Evolutionary conservation across 2,329 filamentous ascomycete species (phyloP), one percentile per base, ranked within the genome.

Genomic region (Ophiostoma sp.): DNA sequence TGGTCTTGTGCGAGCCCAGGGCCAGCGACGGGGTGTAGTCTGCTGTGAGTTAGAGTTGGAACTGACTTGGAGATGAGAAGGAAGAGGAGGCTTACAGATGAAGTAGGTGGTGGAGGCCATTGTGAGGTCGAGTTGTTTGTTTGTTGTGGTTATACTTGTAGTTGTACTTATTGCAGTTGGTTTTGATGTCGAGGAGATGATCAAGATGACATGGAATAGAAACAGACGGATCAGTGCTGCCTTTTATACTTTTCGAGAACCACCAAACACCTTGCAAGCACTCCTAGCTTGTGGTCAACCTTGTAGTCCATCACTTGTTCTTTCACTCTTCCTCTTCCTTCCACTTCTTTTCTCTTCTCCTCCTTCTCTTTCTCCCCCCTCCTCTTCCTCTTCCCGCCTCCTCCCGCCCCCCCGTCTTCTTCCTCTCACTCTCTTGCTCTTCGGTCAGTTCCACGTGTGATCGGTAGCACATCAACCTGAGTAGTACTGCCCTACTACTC

Each of bases 1-100:
- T 66, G 12, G 36, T 47, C 41, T 70, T 69, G 45, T 67, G 55
- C 5, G 69, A 67, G 63, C 67, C 67, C 62, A 69, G 65, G 47
- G 70, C 66, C 41, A 66, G 38, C n/a, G 63, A 64, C 3, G 70
- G 68, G 6, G 65, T 58, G 64, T 70, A 68, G 69, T 71, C 70
- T 71, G 41, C 1, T 16, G 67, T 64, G 3, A 66, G 67, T 27
- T 27, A 27, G 27, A 27, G 27, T 27, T 27, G 27, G 27, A 27
- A 27, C 27, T 27, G 27, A 27, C 27, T 44, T 9, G 8, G 8
- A 6, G n/a, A 47, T 16, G 42, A 12, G 5, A 9, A 8, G 11
- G 4, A 8, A 4, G 11, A 14, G 3, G 9, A 18, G 18, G 58
- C 68, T 18, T 47, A 69, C 68, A 69, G 58, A 69, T 58, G 47